phyloP scores from a whole-genome alignment of 2,329 filamentous ascomycete species.

The Akanthomyces uredinophilus region DNA sequence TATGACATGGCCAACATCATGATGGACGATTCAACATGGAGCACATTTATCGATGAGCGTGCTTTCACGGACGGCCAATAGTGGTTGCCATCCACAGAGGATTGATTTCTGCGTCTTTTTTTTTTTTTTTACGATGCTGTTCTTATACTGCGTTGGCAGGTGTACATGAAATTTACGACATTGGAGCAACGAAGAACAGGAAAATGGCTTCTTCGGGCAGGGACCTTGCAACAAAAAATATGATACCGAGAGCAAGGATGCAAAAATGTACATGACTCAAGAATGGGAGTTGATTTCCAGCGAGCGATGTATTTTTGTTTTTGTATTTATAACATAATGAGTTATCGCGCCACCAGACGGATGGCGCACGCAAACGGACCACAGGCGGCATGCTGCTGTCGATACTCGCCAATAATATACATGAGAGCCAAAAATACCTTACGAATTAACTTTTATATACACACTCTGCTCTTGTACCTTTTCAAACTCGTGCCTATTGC shows the following conservation, averaged over 20 bases:
- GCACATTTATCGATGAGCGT: slow-evolving; percentile 27
- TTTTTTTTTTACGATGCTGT: neutral
- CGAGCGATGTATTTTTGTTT: neutral
- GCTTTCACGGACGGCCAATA: slow-evolving; percentile 17
- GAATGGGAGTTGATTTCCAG: neutral
- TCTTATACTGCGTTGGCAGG: neutral
- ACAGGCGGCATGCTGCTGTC: neutral
- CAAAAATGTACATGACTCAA: neutral
- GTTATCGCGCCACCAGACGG: neutral
- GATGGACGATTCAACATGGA: slow-evolving; percentile 27
- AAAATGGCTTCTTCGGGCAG: neutral
- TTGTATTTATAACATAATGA: neutral
- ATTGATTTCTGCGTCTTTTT: neutral
- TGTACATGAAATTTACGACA: neutral
- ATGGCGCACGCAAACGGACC: neutral
- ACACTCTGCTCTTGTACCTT: too few species aligned
- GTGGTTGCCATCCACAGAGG: neutral
- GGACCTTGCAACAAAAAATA: neutral
- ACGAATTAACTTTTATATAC: neutral
- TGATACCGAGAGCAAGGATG: neutral
- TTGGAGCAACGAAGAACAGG: neutral
- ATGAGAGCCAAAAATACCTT: neutral
- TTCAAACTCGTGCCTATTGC: too few species aligned
- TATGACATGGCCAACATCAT: slow-evolving; percentile 10
- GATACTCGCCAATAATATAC: neutral